Percentiles rank a stretch among this genome's conserved stretches.
Evolutionary conservation across 139 green algal genomes (phyloP).

Genomic region (Coelastrella sp.): DNA sequence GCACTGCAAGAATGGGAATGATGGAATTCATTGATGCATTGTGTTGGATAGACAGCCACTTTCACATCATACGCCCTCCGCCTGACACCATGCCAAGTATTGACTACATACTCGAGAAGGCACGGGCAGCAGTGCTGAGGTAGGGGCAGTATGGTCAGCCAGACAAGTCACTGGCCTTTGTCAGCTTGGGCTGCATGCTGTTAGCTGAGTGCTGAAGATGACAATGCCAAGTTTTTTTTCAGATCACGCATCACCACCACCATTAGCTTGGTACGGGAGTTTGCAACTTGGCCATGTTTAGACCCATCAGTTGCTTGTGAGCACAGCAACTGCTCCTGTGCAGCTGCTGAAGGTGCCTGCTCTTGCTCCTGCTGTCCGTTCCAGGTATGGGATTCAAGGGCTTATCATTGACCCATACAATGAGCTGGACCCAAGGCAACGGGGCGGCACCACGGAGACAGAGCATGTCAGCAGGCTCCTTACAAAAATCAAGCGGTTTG

Average conservation of each 20-base stretch:
- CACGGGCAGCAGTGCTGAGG: slow-evolving; percentile 79
- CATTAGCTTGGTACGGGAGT: too few species aligned
- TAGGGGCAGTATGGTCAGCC: slow-evolving; percentile 7
- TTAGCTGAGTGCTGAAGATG: neutral
- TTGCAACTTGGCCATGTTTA: too few species aligned
- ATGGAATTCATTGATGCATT: slow-evolving; percentile 76
- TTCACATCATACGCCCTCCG: slow-evolving; percentile 75
- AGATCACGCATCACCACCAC: too few species aligned
- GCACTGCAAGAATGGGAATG: slow-evolving; percentile 54
- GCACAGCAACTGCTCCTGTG: neutral
- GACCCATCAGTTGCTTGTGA: neutral
- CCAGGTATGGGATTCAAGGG: slow-evolving; percentile 89
- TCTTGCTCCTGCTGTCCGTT: neutral
- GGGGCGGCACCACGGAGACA: slow-evolving; percentile 81
- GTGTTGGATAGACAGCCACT: slow-evolving; percentile 86
- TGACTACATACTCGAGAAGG: slow-evolving; percentile 93
- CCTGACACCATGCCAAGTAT: slow-evolving; percentile 85
- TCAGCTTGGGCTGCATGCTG: neutral
- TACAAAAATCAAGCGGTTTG: slow-evolving; percentile 85
- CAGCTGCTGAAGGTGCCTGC: neutral
- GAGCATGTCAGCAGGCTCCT: slow-evolving; percentile 97
- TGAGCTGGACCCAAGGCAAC: slow-evolving; percentile 91
- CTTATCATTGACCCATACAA: slow-evolving; percentile 99
- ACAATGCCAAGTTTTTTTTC: too few species aligned
- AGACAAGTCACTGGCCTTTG: too few species aligned